These are phyloP conservation scores for Pyricularia pennisetigena DNA, from an alignment of 2,329 filamentous ascomycete species.

Conservation along the genomic window DNA sequence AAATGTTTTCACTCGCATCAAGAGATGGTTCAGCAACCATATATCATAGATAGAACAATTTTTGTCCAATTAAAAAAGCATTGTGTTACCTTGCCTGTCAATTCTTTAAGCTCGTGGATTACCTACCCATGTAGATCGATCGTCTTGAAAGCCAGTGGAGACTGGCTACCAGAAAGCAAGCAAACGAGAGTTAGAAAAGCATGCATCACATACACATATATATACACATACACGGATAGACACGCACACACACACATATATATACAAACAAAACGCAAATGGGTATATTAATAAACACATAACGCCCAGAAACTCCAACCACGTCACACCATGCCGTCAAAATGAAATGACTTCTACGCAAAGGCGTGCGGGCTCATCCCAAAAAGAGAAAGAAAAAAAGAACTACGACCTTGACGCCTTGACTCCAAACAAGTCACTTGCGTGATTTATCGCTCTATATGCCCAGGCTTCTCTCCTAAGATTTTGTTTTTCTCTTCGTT, in stretches of 20 bases:
- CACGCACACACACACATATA: conserved; percentile 4
- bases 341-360: not conserved
- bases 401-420: not conserved
- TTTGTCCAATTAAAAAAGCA: too few relatives aligned
- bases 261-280: conserved; percentile 8
- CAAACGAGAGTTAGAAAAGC: not conserved
- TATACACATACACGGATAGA: conserved; percentile 8
- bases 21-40: not conserved
- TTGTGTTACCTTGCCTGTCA: too few relatives aligned
- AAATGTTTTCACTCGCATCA: not conserved
- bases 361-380: not conserved
- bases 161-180: not conserved
- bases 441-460: conserved; percentile 4
- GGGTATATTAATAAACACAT: conserved; percentile 6
- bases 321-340: not conserved
- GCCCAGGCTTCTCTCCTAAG: not conserved
- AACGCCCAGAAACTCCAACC: not conserved
- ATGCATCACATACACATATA: conserved; percentile 10
- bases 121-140: too few relatives aligned
- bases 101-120: too few relatives aligned
- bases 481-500: not conserved
- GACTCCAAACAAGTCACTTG: not conserved
- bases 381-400: too few relatives aligned
- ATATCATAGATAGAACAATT: too few relatives aligned
- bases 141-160: not conserved